phyloP scores from a whole-genome alignment of 2,329 filamentous ascomycete genomes.

The Penicillium sp. region DNA sequence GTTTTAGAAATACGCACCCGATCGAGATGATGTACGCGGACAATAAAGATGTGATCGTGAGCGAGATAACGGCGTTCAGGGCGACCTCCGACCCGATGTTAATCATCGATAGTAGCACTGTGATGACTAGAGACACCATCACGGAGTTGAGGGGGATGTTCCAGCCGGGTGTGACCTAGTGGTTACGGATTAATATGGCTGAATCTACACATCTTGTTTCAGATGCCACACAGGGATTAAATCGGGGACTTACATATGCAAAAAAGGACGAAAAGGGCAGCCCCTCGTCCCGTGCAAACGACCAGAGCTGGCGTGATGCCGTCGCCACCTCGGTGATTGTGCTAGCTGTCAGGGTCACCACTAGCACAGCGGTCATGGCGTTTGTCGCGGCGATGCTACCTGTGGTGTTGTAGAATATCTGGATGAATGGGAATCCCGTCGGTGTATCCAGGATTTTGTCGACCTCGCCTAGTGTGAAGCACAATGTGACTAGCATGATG shows the following conservation, averaged over 20 bases:
- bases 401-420: constrained; percentile 49
- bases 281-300: constrained; percentile 42
- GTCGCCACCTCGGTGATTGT: constrained; percentile 50
- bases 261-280: constrained; percentile 35
- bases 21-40: constrained; percentile 42
- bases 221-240: neutral
- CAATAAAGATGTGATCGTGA: constrained; percentile 36
- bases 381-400: constrained; percentile 42
- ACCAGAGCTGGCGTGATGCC: constrained; percentile 51
- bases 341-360: constrained; percentile 43
- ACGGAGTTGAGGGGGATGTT: constrained; percentile 44
- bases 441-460: constrained; percentile 37
- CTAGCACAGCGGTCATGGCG: constrained; percentile 44
- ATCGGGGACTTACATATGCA: constrained; percentile 25
- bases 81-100: constrained; percentile 44
- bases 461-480: constrained; percentile 48
- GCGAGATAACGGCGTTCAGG: constrained; percentile 39
- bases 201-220: neutral
- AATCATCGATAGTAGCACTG: constrained; percentile 43
- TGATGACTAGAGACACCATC: constrained; percentile 38
- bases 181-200: neutral
- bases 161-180: constrained; percentile 31
- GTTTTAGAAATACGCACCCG: constrained; percentile 40
- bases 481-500: constrained; percentile 48
- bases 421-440: constrained; percentile 52